Percentiles rank a stretch among this genome's conserved stretches.
Evolutionary conservation across 2,329 filamentous ascomycete genomes (phyloP).

Genomic region (Calonectria naviculata): DNA sequence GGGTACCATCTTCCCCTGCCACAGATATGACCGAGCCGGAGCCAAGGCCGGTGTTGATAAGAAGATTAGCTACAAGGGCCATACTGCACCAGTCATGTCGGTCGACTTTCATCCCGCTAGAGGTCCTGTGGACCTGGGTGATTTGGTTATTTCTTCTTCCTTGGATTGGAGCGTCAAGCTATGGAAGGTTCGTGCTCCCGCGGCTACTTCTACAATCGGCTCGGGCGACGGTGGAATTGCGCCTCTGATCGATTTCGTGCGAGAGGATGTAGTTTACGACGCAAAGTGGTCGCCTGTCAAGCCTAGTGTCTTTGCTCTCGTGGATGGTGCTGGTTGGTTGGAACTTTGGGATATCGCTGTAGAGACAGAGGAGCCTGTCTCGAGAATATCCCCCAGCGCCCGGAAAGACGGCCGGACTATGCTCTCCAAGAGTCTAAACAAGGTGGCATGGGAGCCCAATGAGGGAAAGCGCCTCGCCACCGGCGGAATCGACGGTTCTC

Average conservation of each 20-base stretch:
- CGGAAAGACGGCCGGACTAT: slow-evolving; percentile 74
- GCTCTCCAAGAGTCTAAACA: slow-evolving; percentile 90
- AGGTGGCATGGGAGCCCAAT: slow-evolving; percentile 90
- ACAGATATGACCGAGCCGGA: slow-evolving; percentile 95
- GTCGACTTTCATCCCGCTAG: slow-evolving; percentile 94
- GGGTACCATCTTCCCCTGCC: slow-evolving; percentile 94
- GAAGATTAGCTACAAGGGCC: slow-evolving; percentile 87
- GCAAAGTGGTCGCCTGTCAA: slow-evolving; percentile 95
- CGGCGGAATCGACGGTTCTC: slow-evolving; percentile 89
- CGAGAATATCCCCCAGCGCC: slow-evolving; percentile 78
- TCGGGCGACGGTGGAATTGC: slow-evolving; percentile 65
- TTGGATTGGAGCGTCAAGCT: slow-evolving; percentile 98
- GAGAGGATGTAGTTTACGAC: slow-evolving; percentile 97
- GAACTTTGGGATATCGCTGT: slow-evolving; percentile 96
- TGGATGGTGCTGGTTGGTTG: slow-evolving; percentile 91
- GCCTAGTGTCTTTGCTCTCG: slow-evolving; percentile 92
- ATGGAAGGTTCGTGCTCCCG: slow-evolving; percentile 91
- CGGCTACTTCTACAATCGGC: slow-evolving; percentile 73
- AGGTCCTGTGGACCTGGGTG: slow-evolving; percentile 93
- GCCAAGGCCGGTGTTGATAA: slow-evolving; percentile 96
- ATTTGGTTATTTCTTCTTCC: slow-evolving; percentile 90
- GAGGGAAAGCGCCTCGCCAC: slow-evolving; percentile 90
- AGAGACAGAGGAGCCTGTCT: slow-evolving; percentile 91
- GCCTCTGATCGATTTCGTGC: slow-evolving; percentile 88
- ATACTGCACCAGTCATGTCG: slow-evolving; percentile 94